Base-by-base conservation (phyloP, 2,329 filamentous ascomycete genomes). In the Neocatenulostroma microsporum region DNA sequence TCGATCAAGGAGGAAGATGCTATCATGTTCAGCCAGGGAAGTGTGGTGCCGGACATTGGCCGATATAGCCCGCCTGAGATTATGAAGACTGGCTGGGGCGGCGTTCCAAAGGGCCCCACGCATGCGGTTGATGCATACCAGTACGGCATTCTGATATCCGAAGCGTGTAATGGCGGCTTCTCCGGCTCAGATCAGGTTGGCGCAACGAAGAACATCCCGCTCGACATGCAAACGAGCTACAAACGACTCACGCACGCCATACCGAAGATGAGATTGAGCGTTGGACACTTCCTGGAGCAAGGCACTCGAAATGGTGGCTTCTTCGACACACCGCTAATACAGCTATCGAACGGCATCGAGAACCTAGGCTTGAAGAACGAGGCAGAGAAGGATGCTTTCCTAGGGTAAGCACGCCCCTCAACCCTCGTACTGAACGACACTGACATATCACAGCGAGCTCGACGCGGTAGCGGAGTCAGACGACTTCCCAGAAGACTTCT, bases 401-500 rank as follows among this genome's bases (percentile, higher is more conserved):
- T 98, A 8, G 78, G 78, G 81, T 77, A 60, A 42, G 58, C 36
- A 11, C 28, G 14, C 19, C 14, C 20, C 19, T 14, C 18, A 2
- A 14, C 21, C 15, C 2, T 19, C 17, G 5, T n/a, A 1, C 11
- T 30, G 9, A 18, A 12, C n/a, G 14, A 12, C 12, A 9, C 45
- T 48, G 24, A 44, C 39, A 2, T 19, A n/a, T 24, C 27, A 49
- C 44, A 73, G 69, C 48, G 85, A 94, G 53, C 74, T 98, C 5
- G 86, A 94, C 48, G 73, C 83, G 41, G 72, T 95, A 4, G 54
- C 54, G 13, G 55, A 58, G 29, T 82, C 86, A 0, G 86, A 95
- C 48, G 88, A 98, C 60, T 95, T 96, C 44, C 91, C 91, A 0
- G 89, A 95, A 56, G 91, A 96, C 41, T 98, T 94, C 61, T 94